A percentile compares a stretch with the other conserved stretches of the same genome.
Conservation (phyloP, 805 yeast species). For the Martiniozyma abietophila region DNA sequence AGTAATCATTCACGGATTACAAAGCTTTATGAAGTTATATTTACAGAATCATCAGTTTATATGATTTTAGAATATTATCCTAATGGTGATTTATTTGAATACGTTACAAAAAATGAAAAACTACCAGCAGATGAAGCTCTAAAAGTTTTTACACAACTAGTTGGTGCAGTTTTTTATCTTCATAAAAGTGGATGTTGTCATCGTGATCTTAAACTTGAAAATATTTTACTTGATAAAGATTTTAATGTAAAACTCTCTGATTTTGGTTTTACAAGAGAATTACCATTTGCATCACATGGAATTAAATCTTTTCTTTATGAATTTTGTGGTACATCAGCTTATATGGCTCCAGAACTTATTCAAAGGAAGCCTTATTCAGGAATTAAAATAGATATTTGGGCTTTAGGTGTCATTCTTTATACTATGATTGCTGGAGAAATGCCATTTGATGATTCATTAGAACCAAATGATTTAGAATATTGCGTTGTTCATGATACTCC, state of each 20-base stretch:
- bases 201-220: slow-evolving; percentile 91
- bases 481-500: slow-evolving; percentile 65
- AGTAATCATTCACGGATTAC: slow-evolving; percentile 71
- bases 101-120: slow-evolving; percentile 43
- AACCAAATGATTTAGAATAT: slow-evolving; percentile 49
- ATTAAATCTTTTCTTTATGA: slow-evolving; percentile 49
- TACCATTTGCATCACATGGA: slow-evolving; percentile 23
- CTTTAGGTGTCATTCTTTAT: slow-evolving; percentile 80
- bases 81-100: slow-evolving; percentile 65
- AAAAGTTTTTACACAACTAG: slow-evolving; percentile 53
- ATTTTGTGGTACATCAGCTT: slow-evolving; percentile 88
- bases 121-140: slow-evolving; percentile 43
- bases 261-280: slow-evolving; percentile 89
- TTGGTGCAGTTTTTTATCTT: slow-evolving; percentile 65
- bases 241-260: slow-evolving; percentile 72
- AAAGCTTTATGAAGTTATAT: slow-evolving; percentile 73
- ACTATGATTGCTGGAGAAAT: slow-evolving; percentile 77
- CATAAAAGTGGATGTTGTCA: slow-evolving; percentile 81
- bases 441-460: slow-evolving; percentile 78
- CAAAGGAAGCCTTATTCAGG: slow-evolving; percentile 67
- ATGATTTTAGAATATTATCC: slow-evolving; percentile 87
- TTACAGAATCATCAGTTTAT: slow-evolving; percentile 75
- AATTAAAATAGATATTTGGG: slow-evolving; percentile 79
- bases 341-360: slow-evolving; percentile 93
- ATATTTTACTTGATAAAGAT: slow-evolving; percentile 55